Percentiles rank a stretch among this genome's conserved stretches.
These are phyloP conservation scores for Daldinia sp. DNA, from an alignment of 2,329 filamentous ascomycete species.

Conservation along the genomic window DNA sequence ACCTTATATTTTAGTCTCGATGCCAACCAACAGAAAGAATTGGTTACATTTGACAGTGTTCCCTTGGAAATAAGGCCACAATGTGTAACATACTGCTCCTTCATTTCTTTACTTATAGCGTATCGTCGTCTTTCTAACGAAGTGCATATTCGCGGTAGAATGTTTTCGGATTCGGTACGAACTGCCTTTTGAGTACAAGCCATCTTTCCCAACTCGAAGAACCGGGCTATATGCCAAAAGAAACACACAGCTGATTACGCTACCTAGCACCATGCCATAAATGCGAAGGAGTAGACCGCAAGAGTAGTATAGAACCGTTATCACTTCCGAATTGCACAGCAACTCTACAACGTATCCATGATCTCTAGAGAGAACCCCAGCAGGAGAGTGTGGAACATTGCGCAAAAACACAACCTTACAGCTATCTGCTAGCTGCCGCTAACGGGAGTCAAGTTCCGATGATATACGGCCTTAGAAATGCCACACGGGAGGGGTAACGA, in stretches of 20 bases:
- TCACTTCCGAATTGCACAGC: background rate
- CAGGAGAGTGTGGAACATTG: slow-evolving; percentile 19
- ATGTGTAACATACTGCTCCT: background rate
- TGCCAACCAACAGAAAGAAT: background rate
- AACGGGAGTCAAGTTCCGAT: slow-evolving; percentile 40
- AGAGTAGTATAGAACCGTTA: slow-evolving; percentile 15
- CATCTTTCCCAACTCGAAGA: slow-evolving; percentile 12
- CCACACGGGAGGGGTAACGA: background rate
- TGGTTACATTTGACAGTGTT: background rate
- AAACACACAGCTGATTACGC: slow-evolving; percentile 8
- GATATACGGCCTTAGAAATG: background rate
- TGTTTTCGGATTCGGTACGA: slow-evolving; percentile 3
- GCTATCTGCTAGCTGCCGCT: slow-evolving; percentile 24
- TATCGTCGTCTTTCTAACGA: background rate
- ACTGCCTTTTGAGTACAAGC: slow-evolving; percentile 1
- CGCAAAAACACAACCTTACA: slow-evolving; percentile 6
- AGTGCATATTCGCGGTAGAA: background rate
- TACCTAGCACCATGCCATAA: slow-evolving; percentile 14
- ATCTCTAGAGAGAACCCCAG: slow-evolving; percentile 1
- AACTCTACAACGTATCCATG: slow-evolving; percentile 12
- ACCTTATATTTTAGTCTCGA: background rate
- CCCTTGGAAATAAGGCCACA: background rate
- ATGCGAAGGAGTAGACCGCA: slow-evolving; percentile 12
- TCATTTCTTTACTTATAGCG: background rate
- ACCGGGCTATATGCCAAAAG: slow-evolving; percentile 17